Conservation (phyloP, 768 basidiomycete species). For the Rhizopogon vesiculosus region DNA sequence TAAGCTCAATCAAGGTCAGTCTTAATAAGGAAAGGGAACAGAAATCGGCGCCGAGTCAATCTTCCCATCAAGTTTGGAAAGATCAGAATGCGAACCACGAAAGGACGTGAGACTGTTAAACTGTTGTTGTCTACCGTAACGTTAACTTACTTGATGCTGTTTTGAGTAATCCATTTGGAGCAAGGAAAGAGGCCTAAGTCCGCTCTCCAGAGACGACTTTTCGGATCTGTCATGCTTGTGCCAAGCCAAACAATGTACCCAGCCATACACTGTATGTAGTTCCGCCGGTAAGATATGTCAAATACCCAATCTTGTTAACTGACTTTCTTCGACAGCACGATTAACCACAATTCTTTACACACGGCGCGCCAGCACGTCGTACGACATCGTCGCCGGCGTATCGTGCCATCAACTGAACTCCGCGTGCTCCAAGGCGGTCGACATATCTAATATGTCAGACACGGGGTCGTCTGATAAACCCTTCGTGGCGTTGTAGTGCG, state of each 20-base stretch:
- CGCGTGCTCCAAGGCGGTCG: too few relatives aligned
- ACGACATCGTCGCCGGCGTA: background rate
- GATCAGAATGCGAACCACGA: constrained; percentile 12
- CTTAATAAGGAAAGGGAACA: constrained; percentile 7
- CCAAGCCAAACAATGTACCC: background rate
- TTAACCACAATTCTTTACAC: background rate
- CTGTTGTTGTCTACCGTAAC: constrained; percentile 3
- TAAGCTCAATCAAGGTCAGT: constrained; percentile 11
- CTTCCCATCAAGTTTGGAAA: constrained; percentile 15
- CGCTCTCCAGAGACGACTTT: background rate
- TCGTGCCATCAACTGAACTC: too few relatives aligned
- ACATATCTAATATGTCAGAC: too few relatives aligned
- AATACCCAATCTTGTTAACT: background rate
- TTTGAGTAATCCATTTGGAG: background rate
- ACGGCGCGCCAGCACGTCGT: background rate
- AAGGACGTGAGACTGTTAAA: constrained; percentile 16
- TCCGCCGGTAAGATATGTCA: background rate
- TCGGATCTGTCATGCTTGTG: background rate
- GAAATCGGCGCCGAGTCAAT: constrained; percentile 5
- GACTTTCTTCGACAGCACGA: background rate
- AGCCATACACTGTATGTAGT: background rate
- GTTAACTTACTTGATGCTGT: constrained; percentile 5
- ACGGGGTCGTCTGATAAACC: too few relatives aligned
- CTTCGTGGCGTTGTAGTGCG: too few relatives aligned
- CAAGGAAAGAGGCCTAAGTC: constrained; percentile 6